Evolutionary conservation across 148 eudicot genomes (phyloP).

Genomic region (Cornus kousa): DNA sequence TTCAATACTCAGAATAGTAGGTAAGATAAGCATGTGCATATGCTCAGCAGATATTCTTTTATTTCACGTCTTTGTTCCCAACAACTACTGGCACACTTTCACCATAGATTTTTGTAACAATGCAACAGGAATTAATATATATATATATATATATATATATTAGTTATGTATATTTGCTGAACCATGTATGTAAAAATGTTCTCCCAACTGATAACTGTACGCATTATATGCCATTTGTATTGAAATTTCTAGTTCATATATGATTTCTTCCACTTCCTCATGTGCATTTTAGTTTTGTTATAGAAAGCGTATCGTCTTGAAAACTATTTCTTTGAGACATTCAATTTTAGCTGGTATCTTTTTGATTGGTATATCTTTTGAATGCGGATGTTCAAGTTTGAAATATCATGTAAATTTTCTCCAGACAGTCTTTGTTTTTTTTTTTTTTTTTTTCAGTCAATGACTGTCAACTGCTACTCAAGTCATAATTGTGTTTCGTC

Average conservation of each 20-base stretch:
- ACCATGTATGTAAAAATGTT: neutral
- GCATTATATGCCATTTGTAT: neutral
- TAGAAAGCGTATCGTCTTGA: no score
- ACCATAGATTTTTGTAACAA: neutral
- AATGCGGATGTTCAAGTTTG: no score
- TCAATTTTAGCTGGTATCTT: no score
- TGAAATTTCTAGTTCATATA: neutral
- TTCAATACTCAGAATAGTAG: slow-evolving; percentile 3
- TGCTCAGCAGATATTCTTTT: neutral
- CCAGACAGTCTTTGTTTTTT: no score
- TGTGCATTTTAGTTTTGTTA: no score
- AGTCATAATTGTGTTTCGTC: no score
- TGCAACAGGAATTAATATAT: neutral
- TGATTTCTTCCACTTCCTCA: neutral
- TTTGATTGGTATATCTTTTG: no score
- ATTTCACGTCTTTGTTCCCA: neutral
- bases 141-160: no score
- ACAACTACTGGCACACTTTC: neutral
- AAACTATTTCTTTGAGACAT: no score
- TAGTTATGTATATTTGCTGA: neutral
- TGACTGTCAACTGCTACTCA: no score
- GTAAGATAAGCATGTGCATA: neutral
- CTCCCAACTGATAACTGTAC: neutral
- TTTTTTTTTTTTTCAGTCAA: no score
- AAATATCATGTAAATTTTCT: no score